These are phyloP conservation scores for Cladophialophora chaetospira DNA, from an alignment of 2,329 filamentous ascomycete genomes.

Conservation along the genomic window DNA sequence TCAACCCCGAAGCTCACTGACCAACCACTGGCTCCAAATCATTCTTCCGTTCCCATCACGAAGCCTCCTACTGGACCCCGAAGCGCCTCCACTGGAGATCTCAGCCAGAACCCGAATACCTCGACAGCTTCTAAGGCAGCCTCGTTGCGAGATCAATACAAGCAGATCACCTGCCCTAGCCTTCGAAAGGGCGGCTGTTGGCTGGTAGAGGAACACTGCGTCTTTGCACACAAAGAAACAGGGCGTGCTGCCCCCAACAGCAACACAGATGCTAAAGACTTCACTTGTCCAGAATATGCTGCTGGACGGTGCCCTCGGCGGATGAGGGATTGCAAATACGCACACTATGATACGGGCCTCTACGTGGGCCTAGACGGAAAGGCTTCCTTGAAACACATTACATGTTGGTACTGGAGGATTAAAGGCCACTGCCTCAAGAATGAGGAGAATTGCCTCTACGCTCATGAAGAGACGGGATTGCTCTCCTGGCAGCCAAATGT, in stretches of 20 bases:
- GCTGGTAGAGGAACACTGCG: slow-evolving; percentile 21
- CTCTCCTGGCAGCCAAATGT: slow-evolving; percentile 15
- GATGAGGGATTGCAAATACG: slow-evolving; percentile 3
- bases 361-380: slow-evolving; percentile 16
- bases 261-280: slow-evolving; percentile 14
- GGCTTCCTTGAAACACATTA: slow-evolving; percentile 23
- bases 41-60: background rate
- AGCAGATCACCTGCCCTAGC: slow-evolving; percentile 17
- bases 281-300: slow-evolving; percentile 21
- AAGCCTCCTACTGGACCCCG: background rate
- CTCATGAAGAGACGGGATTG: slow-evolving; percentile 24
- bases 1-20: too few species aligned
- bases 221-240: slow-evolving; percentile 25
- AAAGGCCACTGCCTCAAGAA: slow-evolving; percentile 6
- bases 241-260: slow-evolving; percentile 13
- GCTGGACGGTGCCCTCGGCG: slow-evolving; percentile 3
- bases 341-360: slow-evolving; percentile 26
- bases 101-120: too few species aligned
- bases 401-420: slow-evolving; percentile 23
- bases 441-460: slow-evolving; percentile 15
- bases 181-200: slow-evolving; percentile 16
- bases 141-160: slow-evolving; percentile 23
- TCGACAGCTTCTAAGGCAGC: too few species aligned
- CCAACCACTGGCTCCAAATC: background rate
- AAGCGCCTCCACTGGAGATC: too few species aligned